A percentile compares a stretch with the other conserved stretches of the same genome.
Conservation (phyloP, 805 yeast genomes). For the Torulaspora microellipsoides region DNA sequence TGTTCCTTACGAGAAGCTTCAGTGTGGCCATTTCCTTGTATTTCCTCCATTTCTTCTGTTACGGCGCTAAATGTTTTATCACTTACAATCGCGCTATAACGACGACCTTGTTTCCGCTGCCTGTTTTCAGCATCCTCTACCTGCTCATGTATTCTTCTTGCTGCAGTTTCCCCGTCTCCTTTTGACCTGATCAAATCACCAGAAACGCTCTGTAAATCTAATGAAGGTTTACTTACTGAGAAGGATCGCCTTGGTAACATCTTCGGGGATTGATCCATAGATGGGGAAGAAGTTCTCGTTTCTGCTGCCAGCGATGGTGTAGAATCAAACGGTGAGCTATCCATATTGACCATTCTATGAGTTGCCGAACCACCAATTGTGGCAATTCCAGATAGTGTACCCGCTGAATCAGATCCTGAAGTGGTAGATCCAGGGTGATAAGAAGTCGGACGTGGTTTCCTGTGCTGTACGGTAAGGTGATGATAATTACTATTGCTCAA, state of each 20-base stretch:
- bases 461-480: slow-evolving; percentile 36
- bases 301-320: slow-evolving; percentile 17
- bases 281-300: slow-evolving; percentile 7
- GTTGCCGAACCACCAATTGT: slow-evolving; percentile 32
- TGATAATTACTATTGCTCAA: slow-evolving; percentile 4
- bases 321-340: slow-evolving; percentile 18
- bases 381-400: slow-evolving; percentile 14
- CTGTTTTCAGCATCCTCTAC: slow-evolving; percentile 13
- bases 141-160: slow-evolving; percentile 23
- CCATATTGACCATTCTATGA: slow-evolving; percentile 5
- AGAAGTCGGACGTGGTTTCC: slow-evolving; percentile 78
- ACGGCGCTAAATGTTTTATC: slow-evolving; percentile 15
- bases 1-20: too few species aligned
- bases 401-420: slow-evolving; percentile 1
- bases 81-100: slow-evolving; percentile 14
- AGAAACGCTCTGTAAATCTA: slow-evolving; percentile 34
- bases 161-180: slow-evolving; percentile 17
- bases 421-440: slow-evolving; percentile 53
- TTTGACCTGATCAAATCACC: slow-evolving; percentile 38
- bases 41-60: slow-evolving; percentile 13
- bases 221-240: slow-evolving; percentile 33
- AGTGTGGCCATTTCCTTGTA: not conserved
- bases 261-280: slow-evolving; percentile 20
- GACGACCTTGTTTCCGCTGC: slow-evolving; percentile 15
- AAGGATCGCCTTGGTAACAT: slow-evolving; percentile 22